Percentiles rank a stretch among this genome's conserved stretches.
Conservation (phyloP, 176 grass and related monocot species). For the Neostapfia colusana region DNA sequence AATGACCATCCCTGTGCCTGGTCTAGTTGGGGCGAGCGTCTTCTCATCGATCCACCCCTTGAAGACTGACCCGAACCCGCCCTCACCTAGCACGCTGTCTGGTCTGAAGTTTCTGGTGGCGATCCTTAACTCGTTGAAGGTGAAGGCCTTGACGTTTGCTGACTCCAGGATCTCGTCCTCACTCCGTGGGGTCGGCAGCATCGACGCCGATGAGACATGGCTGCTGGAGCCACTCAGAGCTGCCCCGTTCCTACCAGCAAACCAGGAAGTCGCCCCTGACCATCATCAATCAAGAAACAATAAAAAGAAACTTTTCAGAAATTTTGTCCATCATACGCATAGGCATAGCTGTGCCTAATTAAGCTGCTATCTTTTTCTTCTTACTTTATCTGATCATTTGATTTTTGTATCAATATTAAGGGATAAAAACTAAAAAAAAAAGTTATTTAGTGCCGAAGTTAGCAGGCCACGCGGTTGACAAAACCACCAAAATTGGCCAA, state of each 20-base stretch:
- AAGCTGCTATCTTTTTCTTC: not conserved
- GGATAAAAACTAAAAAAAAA: not conserved
- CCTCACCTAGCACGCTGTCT: conserved; percentile 69
- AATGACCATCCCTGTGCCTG: conserved; percentile 76
- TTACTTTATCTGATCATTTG: not conserved
- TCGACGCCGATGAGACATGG: conserved; percentile 34
- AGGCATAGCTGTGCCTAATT: not conserved
- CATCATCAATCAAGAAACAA: not conserved
- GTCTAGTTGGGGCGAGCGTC: conserved; percentile 51
- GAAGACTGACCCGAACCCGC: conserved; percentile 70
- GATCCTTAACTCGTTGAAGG: conserved; percentile 63
- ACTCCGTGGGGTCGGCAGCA: conserved; percentile 51
- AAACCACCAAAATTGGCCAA: too few relatives aligned
- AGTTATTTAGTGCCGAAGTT: not conserved
- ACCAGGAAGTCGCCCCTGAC: conserved; percentile 46
- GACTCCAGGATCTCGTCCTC: conserved; percentile 72
- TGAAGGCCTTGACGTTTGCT: conserved; percentile 62
- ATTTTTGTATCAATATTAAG: not conserved
- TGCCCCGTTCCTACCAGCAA: conserved; percentile 31
- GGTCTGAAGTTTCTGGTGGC: conserved; percentile 77
- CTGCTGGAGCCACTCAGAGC: conserved; percentile 51
- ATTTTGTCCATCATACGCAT: not conserved
- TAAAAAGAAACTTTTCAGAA: conserved; percentile 12
- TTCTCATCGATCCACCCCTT: conserved; percentile 85
- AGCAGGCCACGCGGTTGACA: not conserved